Evolutionary conservation across 2,329 filamentous ascomycete species (phyloP), one percentile per base, ranked within the genome.

Genomic region (Fusarium drepaniforme): DNA sequence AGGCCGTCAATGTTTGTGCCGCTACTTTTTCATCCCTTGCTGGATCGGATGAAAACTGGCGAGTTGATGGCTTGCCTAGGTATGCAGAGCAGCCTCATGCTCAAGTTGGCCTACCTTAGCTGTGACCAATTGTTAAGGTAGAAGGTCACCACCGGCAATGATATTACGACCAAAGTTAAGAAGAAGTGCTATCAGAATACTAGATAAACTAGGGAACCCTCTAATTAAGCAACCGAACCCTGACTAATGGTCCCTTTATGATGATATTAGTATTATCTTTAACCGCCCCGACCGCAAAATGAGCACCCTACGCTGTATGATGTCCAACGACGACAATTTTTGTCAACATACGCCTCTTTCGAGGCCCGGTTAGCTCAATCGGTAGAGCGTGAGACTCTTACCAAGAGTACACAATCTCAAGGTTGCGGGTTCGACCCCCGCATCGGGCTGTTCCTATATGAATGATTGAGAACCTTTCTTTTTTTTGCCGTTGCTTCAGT

Each of bases 341-440:
- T 25, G 8, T 2, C 23, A 49, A 49, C 23, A 25, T 28, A 49
- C 23, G 44, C 44, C 44, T 49, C 44, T 25, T 49, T 49, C 44
- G 44, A 49, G 44, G 81, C 82, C 80, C 83, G 78, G 78, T 78
- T 80, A 79, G 78, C 77, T 81, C 78, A 80, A 81, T 81, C 79
- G 79, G 79, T 91, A 92, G 90, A 92, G 90, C 90, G 89, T 91
- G 87, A 90, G 90, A 91, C 90, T 92, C 90, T 88, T 88, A 88
- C 13, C 3, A 49, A 49, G 44, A 49, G 44, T 49, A 49, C 44
- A 49, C 44, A 49, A 88, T 87, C 87, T 88, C 85, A 87, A 88
- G 86, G 86, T 85, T 88, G 86, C 85, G 86, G 86, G 88, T 89
- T 88, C 86, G 86, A 87, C 82, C 83, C 83, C 83, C 83, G 81